A percentile compares a stretch with the other conserved stretches of the same genome.
phyloP scores from a whole-genome alignment of 371 early-diverging fungal genomes.

The Mortierella polycephala region DNA sequence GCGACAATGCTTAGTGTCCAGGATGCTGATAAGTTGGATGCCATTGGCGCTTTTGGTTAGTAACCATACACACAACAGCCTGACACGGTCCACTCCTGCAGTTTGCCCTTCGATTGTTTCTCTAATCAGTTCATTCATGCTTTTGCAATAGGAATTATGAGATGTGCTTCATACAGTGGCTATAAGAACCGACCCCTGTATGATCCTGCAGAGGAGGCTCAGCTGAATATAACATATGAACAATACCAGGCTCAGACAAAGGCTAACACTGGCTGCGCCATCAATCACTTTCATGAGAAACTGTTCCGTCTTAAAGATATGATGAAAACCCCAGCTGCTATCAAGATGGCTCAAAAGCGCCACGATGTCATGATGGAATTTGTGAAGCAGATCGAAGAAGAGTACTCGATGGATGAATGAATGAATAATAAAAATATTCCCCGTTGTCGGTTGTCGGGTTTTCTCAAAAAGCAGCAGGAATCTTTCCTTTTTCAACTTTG shows the following conservation, averaged over 20 bases:
- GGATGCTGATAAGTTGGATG: conserved; percentile 86
- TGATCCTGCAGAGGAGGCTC: conserved; percentile 61
- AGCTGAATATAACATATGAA: conserved; percentile 65
- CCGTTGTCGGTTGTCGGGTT: too few species aligned
- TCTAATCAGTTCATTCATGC: background rate
- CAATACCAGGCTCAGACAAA: conserved; percentile 62
- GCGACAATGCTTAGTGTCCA: conserved; percentile 63
- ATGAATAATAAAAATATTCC: background rate
- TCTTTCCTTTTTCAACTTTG: too few species aligned
- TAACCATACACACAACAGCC: background rate
- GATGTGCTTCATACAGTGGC: conserved; percentile 81
- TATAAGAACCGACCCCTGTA: conserved; percentile 71
- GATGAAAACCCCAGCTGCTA: conserved; percentile 69
- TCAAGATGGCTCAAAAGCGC: conserved; percentile 64
- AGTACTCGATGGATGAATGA: conserved; percentile 58
- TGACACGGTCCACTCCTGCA: too few species aligned
- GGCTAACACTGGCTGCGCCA: conserved; percentile 62
- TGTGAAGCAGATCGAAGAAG: conserved; percentile 62
- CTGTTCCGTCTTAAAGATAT: conserved; percentile 66
- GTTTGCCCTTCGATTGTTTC: background rate
- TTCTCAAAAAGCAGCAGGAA: too few species aligned
- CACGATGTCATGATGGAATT: conserved; percentile 64
- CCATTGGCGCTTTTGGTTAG: conserved; percentile 83
- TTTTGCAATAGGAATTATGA: conserved; percentile 62
- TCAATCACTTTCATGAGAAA: conserved; percentile 80